Evolutionary conservation across 495 filamentous ascomycete species (phyloP), one percentile per base, ranked within the genome.

Genomic region (Filosporella fistucella): DNA sequence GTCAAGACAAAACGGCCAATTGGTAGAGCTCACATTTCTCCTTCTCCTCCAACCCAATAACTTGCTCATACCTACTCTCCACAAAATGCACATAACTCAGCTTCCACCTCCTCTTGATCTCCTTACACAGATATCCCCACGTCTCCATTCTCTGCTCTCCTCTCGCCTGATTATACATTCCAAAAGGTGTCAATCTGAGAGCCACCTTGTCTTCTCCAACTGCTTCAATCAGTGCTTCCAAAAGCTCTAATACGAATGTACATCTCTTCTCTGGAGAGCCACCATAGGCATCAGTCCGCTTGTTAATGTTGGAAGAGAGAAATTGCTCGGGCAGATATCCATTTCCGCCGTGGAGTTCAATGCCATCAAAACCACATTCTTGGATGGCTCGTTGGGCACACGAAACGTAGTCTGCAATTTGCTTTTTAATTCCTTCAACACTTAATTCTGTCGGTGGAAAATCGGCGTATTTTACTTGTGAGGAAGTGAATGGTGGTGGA

Each of bases 321-420:
- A 82, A 80, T 54, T 79, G 74, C 36, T 78, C 76, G 2, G 71
- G 60, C 0, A 82, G 62, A 44, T 78, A 80, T 0, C 78, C 78
- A 46, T 80, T 76, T 5, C 68, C 76, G 56, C 68, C 74, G 51
- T 81, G 75, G 9, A 80, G 38, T 47, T 81, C 77, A 6, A 80
- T 68, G 2, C 75, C 75, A 46, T 81, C 76, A 49, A 78, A 78
- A 12, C 69, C 67, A 23, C 51, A 55, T 3, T 57, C 60, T 6
- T 56, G 55, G 6, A 71, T 50, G 21, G 66, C 67, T 22, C 43
- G 65, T 59, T 53, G 64, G 12, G 54, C 77, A 14, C 52, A 59
- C 20, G 54, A 54, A 6, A 55, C 62, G 43, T 60, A 69, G 30
- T 69, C 68, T 17, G 26, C 38, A 32, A 72, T 65, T 16, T 58